Conservation (phyloP, 352 stramenopile genomes). For the Globisporangium abappressorium region DNA sequence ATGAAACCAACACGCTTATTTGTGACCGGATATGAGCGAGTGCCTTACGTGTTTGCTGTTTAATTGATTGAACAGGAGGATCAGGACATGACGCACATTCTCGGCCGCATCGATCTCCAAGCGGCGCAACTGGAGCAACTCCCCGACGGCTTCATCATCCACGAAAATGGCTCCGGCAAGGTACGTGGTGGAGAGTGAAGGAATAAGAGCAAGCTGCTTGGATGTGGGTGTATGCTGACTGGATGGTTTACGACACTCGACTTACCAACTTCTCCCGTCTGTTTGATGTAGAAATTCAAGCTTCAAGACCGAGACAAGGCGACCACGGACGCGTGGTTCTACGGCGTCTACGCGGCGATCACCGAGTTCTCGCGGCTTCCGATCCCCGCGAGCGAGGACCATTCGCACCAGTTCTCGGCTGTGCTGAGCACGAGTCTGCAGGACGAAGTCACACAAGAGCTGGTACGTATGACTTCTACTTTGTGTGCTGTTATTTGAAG, state of each 20-base stretch:
- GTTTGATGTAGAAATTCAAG: slow-evolving; percentile 48
- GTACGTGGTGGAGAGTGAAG: slow-evolving; percentile 14
- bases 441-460: slow-evolving; percentile 56
- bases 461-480: slow-evolving; percentile 24
- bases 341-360: slow-evolving; percentile 69
- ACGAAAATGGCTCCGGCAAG: slow-evolving; percentile 48
- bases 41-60: neutral
- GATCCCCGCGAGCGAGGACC: slow-evolving; percentile 37
- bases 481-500: neutral
- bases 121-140: slow-evolving; percentile 70
- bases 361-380: slow-evolving; percentile 53
- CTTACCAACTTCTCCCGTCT: neutral
- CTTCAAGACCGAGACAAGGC: slow-evolving; percentile 77
- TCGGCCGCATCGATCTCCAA: slow-evolving; percentile 58
- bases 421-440: slow-evolving; percentile 50
- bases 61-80: slow-evolving; percentile 35
- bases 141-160: slow-evolving; percentile 69
- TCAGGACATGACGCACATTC: slow-evolving; percentile 61
- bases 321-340: slow-evolving; percentile 79
- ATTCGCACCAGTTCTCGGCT: slow-evolving; percentile 45
- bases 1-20: neutral
- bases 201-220: neutral
- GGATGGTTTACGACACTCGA: neutral
- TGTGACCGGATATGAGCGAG: too few species aligned
- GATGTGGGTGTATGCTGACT: neutral